Percentiles rank a stretch among this genome's conserved stretches.
phyloP scores from a whole-genome alignment of 345 rosid genomes.

The Anastatica hierochuntica region DNA sequence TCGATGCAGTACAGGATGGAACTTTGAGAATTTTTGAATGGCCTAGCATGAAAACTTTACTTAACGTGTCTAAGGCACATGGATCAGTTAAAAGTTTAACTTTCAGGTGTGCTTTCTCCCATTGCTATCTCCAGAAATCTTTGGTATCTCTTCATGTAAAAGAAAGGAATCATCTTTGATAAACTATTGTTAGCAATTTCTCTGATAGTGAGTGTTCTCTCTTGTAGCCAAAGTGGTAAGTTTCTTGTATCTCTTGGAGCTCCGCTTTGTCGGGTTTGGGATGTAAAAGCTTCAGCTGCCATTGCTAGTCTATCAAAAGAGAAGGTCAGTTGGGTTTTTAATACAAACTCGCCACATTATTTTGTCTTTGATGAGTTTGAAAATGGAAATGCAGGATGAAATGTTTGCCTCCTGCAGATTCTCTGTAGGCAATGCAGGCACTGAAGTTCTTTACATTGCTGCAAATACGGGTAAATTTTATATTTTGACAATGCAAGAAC shows the following conservation, averaged over 20 bases:
- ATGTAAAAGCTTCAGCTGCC: conserved; percentile 42
- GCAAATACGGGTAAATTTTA: conserved; percentile 60
- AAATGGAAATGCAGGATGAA: conserved; percentile 54
- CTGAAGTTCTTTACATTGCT: conserved; percentile 50
- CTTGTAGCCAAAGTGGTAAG: conserved; percentile 71
- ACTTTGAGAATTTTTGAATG: conserved; percentile 73
- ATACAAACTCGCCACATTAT: too few relatives aligned
- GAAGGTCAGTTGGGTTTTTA: conserved; percentile 33
- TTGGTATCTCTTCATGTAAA: not conserved
- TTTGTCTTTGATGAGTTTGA: conserved; percentile 12
- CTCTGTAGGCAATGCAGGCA: conserved; percentile 37
- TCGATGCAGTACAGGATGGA: conserved; percentile 85
- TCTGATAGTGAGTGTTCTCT: conserved; percentile 14
- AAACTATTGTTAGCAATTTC: conserved; percentile 1
- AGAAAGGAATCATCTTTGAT: not conserved
- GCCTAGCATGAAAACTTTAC: conserved; percentile 70
- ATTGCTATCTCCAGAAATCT: too few relatives aligned
- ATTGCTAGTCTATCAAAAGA: conserved; percentile 56
- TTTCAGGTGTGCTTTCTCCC: conserved; percentile 53
- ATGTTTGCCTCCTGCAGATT: conserved; percentile 71
- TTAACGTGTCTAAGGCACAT: conserved; percentile 61
- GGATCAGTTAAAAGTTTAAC: conserved; percentile 49
- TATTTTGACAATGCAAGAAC: not conserved
- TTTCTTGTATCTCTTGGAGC: conserved; percentile 71
- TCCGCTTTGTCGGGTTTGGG: conserved; percentile 87